A percentile compares a stretch with the other conserved stretches of the same genome.
Conservation (phyloP, 805 yeast species). For the Wickerhamomyces chaumierensis region DNA sequence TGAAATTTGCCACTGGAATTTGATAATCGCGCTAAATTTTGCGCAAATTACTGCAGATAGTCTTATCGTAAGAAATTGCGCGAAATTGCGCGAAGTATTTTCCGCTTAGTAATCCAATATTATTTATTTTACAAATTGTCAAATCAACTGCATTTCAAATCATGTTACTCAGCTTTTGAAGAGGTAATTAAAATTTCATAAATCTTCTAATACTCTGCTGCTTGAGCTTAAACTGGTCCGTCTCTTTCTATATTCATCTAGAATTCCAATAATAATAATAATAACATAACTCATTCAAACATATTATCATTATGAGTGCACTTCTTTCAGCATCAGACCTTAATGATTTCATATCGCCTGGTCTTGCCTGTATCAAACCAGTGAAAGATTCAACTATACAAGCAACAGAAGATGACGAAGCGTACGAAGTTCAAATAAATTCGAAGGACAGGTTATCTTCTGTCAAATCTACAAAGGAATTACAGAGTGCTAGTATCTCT, state of each 20-base stretch:
- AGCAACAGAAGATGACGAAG: constrained; percentile 11
- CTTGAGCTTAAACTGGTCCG: too few relatives aligned
- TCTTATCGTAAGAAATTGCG: too few relatives aligned
- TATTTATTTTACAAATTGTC: too few relatives aligned
- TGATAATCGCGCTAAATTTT: neutral
- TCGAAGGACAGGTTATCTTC: constrained; percentile 48
- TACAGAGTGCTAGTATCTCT: constrained; percentile 78
- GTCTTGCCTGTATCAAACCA: constrained; percentile 91
- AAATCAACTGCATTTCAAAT: neutral
- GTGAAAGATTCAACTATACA: constrained; percentile 32
- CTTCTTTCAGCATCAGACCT: constrained; percentile 79
- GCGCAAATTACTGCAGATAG: neutral
- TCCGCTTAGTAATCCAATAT: too few relatives aligned
- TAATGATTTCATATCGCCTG: constrained; percentile 91
- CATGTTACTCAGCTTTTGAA: too few relatives aligned
- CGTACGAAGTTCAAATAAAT: constrained; percentile 47
- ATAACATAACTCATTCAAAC: neutral
- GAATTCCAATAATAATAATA: too few relatives aligned
- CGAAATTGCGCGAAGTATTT: too few relatives aligned
- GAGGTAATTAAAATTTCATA: too few relatives aligned
- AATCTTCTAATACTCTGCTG: too few relatives aligned
- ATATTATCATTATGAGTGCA: constrained; percentile 54
- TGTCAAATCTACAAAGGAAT: constrained; percentile 29
- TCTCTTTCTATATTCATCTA: too few relatives aligned
- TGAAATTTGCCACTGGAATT: neutral